These are phyloP conservation scores for Pezicula radicicola DNA, from an alignment of 2,329 filamentous ascomycete genomes.

Conservation along the genomic window DNA sequence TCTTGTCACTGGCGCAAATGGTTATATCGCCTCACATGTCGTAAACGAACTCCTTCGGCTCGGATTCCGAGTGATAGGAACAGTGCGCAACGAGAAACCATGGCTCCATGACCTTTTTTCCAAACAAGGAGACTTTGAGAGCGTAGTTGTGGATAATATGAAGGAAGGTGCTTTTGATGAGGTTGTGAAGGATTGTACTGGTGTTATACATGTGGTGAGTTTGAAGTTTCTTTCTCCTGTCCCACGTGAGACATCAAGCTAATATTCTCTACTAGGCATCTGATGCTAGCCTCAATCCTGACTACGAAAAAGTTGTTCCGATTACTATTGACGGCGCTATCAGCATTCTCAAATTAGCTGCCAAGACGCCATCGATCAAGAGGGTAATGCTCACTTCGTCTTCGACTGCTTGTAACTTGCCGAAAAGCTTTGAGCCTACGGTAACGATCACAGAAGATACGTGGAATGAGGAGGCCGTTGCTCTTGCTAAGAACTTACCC, in stretches of 20 bases:
- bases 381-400: conserved; percentile 4
- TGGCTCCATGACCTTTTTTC: conserved; percentile 2
- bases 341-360: conserved; percentile 1
- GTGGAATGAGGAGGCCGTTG: neutral
- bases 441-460: neutral
- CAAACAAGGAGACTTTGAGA: neutral
- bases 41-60: neutral
- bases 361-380: neutral
- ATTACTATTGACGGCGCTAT: neutral
- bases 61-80: conserved; percentile 1
- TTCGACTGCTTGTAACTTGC: neutral
- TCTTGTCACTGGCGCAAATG: conserved; percentile 4
- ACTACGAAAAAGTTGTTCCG: conserved; percentile 1
- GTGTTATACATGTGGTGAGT: conserved; percentile 1
- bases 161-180: conserved; percentile 12
- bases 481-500: neutral
- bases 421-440: neutral
- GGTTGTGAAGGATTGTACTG: conserved; percentile 9
- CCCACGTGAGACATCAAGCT: neutral
- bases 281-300: neutral
- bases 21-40: conserved; percentile 1
- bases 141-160: conserved; percentile 29
- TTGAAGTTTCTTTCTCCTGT: neutral
- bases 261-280: neutral
- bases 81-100: neutral